Evolutionary conservation across 148 eudicot genomes (phyloP).

Genomic region (Spergularia bocconei): DNA sequence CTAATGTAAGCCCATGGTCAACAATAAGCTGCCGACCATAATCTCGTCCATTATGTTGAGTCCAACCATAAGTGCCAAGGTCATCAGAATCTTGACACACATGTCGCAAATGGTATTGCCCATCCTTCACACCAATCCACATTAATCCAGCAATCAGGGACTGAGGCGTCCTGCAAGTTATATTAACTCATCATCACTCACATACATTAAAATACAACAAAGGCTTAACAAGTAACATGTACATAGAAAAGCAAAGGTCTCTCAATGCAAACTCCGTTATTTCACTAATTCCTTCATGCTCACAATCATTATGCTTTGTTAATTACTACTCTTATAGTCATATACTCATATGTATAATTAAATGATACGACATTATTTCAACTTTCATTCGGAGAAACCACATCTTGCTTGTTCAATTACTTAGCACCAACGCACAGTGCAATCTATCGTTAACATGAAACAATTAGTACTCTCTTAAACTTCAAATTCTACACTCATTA

Average conservation of each 20-base stretch:
- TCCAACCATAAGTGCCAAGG: constrained; percentile 87
- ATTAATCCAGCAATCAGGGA: constrained; percentile 87
- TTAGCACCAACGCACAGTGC: no score
- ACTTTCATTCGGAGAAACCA: neutral
- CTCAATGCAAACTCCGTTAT: neutral
- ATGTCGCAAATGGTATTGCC: constrained; percentile 69
- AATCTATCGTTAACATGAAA: no score
- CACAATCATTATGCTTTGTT: neutral
- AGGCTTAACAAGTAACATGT: no score
- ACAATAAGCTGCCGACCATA: constrained; percentile 72
- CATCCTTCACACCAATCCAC: constrained; percentile 95
- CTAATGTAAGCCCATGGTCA: constrained; percentile 71
- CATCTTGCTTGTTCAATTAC: no score
- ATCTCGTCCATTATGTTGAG: constrained; percentile 90
- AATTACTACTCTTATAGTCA: no score
- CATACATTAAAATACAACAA: neutral
- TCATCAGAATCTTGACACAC: constrained; percentile 85
- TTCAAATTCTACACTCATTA: no score
- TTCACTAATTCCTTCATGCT: neutral
- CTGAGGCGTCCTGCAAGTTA: constrained; percentile 63
- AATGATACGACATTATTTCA: neutral
- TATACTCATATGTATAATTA: neutral
- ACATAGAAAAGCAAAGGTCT: no score
- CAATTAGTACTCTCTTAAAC: no score
- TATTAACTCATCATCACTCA: constrained; percentile 4